These are phyloP conservation scores for Sugiyamaella japonica DNA, from an alignment of 1,139 yeast genomes.

Conservation along the genomic window DNA sequence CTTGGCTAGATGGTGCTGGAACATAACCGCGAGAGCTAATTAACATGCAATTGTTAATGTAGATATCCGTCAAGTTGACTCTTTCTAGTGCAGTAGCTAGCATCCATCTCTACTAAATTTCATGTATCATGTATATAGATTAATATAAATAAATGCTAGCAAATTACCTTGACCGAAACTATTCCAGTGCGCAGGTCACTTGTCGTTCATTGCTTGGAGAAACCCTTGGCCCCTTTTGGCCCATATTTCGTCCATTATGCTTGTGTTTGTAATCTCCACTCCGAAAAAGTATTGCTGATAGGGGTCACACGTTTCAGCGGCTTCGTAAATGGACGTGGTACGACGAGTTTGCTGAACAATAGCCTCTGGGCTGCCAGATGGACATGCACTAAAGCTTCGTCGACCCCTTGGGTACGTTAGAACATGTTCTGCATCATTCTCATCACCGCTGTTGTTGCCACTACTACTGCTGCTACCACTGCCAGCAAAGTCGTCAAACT, in stretches of 20 bases:
- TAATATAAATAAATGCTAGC: too few species aligned
- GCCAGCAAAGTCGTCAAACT: conserved; percentile 11
- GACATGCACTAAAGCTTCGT: conserved; percentile 3
- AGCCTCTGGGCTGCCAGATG: neutral
- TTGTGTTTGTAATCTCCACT: conserved; percentile 5
- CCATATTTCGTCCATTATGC: conserved; percentile 25
- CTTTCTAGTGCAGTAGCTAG: too few species aligned
- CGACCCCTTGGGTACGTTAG: neutral
- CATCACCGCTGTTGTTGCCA: neutral
- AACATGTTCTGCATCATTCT: neutral
- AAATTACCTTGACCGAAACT: too few species aligned
- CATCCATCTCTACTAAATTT: too few species aligned
- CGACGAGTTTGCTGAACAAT: neutral
- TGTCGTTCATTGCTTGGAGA: neutral
- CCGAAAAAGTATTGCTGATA: conserved; percentile 22
- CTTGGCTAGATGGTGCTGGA: too few species aligned
- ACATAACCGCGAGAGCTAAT: too few species aligned
- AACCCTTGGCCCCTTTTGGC: conserved; percentile 22
- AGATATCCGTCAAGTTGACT: too few species aligned
- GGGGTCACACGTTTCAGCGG: conserved; percentile 19
- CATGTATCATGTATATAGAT: too few species aligned
- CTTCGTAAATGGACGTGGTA: conserved; percentile 16
- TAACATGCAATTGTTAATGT: too few species aligned
- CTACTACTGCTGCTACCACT: neutral
- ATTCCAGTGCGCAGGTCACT: too few species aligned